Evolutionary conservation across 140 eudicot species (phyloP), one percentile per base, ranked within the genome.

Genomic region (Stevia rebaudiana): DNA sequence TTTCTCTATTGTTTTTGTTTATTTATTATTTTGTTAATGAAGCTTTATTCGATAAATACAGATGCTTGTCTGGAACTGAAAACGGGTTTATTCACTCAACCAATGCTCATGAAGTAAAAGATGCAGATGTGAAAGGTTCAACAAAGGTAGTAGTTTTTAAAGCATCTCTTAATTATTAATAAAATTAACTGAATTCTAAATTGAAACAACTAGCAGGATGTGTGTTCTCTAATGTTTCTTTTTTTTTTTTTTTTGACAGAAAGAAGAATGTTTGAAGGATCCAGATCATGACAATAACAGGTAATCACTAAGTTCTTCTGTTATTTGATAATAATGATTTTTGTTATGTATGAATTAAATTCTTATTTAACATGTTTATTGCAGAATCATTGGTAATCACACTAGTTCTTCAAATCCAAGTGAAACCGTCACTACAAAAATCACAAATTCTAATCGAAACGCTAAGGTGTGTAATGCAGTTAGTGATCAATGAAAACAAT

Each of bases 401-500:
- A 66, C 42, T 31, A 58, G 48, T 37, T 72, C 70, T 6, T 56
- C 63, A 56, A 21, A 25, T 1, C 63, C 63, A 33, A 56, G 8
- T 56, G 63, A 16, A 57, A 16, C 63, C 15, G 8, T 16, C n/a
- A 70, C 77, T 73, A 67, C 79, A 56, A 82, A 74, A 78, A 67
- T 78, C 63, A 74, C 80, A 39, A 78, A 58, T 66, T 54, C 71
- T 44, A 79, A 79, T 48, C 73, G 49, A 73, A 19, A 72, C 33
- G 12, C 81, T 12, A 86, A 86, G 97, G 97, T 85, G 76, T 68
- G 65, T 63, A 46, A 75, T 54, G 24, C 64, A 49, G 24, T 17
- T 31, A 16, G 21, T 37, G 6, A 11, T 17, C 22, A 22, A 22
- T n/a, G 43, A 35, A 36, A 11, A 37, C 11, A 33, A 35, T 42